These are phyloP conservation scores for Coemansia pectinata DNA, from an alignment of 192 early-diverging fungal genomes.

Conservation along the genomic window DNA sequence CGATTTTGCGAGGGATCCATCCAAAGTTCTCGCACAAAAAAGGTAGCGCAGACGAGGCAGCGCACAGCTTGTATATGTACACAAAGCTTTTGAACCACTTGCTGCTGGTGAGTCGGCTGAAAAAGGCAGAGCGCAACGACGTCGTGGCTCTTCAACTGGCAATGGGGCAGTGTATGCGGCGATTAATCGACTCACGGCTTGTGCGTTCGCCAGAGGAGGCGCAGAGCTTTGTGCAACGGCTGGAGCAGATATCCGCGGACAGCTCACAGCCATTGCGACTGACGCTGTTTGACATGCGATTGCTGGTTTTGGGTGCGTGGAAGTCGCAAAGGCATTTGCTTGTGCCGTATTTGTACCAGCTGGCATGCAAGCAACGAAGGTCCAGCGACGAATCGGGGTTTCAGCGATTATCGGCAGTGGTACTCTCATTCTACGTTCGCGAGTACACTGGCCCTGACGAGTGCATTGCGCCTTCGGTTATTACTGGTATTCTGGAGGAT, in stretches of 20 bases:
- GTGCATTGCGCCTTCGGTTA: slow-evolving; percentile 11
- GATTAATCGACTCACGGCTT: slow-evolving; percentile 12
- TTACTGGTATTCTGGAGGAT: slow-evolving; percentile 31
- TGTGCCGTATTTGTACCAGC: slow-evolving; percentile 38
- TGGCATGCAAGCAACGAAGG: slow-evolving; percentile 23
- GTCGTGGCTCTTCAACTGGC: slow-evolving; percentile 29
- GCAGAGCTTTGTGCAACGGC: slow-evolving; percentile 17
- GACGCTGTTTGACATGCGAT: slow-evolving; percentile 29
- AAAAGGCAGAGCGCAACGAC: slow-evolving; percentile 23
- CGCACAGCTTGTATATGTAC: slow-evolving; percentile 27
- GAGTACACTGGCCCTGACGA: slow-evolving; percentile 14
- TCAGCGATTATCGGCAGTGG: slow-evolving; percentile 35
- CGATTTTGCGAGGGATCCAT: slow-evolving; percentile 19
- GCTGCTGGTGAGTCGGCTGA: slow-evolving; percentile 29
- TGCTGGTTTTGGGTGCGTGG: slow-evolving; percentile 49
- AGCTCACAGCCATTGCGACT: slow-evolving; percentile 24
- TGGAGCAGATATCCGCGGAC: slow-evolving; percentile 23
- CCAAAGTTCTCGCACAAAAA: slow-evolving; percentile 13
- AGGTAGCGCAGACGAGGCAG: slow-evolving; percentile 13
- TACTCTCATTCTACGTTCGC: slow-evolving; percentile 47
- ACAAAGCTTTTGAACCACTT: slow-evolving; percentile 45
- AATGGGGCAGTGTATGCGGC: slow-evolving; percentile 50
- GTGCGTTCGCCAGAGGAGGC: slow-evolving; percentile 28
- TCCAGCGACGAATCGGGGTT: slow-evolving; percentile 18
- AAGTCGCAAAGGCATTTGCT: slow-evolving; percentile 36